Percentiles rank a stretch among this genome's conserved stretches.
Conservation (phyloP, 2,329 filamentous ascomycete species). For the Fusarium denticulatum region DNA sequence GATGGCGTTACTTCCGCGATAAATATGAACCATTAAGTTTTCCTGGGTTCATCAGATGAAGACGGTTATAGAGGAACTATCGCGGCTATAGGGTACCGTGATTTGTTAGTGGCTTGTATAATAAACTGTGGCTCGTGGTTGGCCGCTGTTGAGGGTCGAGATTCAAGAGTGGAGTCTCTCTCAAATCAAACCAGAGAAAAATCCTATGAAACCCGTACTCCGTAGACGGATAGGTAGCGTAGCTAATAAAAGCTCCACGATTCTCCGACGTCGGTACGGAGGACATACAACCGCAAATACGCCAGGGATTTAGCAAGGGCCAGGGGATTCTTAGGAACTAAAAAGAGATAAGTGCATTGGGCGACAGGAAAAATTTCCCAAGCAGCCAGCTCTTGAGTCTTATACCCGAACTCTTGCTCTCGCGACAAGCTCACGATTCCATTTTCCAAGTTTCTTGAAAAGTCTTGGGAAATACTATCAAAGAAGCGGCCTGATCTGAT, state of each 20-base stretch:
- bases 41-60: not conserved
- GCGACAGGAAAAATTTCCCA: constrained; percentile 42
- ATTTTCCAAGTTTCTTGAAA: constrained; percentile 4
- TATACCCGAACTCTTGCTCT: constrained; percentile 16
- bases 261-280: constrained; percentile 41
- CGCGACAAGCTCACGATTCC: constrained; percentile 24
- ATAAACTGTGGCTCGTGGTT: constrained; percentile 1
- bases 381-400: constrained; percentile 18
- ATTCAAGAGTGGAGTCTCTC: not conserved
- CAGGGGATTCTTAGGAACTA: constrained; percentile 13
- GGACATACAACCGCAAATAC: constrained; percentile 28
- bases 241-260: constrained; percentile 21
- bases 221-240: not conserved
- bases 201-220: not conserved
- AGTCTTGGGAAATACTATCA: constrained; percentile 1
- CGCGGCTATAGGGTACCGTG: constrained; percentile 12
- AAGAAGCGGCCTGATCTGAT: constrained; percentile 7
- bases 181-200: constrained; percentile 2
- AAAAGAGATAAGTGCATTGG: constrained; percentile 33
- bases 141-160: not conserved
- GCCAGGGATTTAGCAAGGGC: constrained; percentile 32
- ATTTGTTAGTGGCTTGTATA: not conserved
- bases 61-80: not conserved
- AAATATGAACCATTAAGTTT: not conserved
- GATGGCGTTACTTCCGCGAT: not conserved